Base-by-base conservation (phyloP, 352 stramenopile genomes). In the Pythium phragmiticola region DNA sequence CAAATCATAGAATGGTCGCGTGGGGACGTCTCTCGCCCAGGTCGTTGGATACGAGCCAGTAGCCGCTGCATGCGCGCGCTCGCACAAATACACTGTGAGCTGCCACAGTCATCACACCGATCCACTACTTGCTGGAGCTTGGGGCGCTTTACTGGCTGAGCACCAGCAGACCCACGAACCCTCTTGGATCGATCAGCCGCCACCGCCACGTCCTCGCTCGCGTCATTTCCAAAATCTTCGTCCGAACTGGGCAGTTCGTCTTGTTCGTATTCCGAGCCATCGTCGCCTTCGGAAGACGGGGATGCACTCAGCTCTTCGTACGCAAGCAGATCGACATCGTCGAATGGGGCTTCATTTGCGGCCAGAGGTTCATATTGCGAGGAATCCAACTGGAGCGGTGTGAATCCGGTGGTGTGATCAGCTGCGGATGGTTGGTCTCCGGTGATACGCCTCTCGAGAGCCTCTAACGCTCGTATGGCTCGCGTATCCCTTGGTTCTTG, bases 401-500 rank as follows among this genome's bases (percentile, higher is more conserved):
- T 61, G 19, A 61, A 61, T 7, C 55, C 55, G 7, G 55, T 61
- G 1, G 43, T n/a, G 3, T 26, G 46, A 16, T 21, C 55, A n/a
- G 53, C 53, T 3, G 30, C 54, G 12, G 63, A 43, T 14, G 51
- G 75, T 53, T 79, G 78, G 9, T 41, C 39, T 26, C 84, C 79
- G 9, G 82, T 73, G 50, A 95, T 87, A 7, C 84, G 79, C 19
- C 78, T 70, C 70, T 95, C 87, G 4, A 93, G 63, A 0, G 84
- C 81, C 56, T 70, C 76, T 21, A 93, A 69, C 19, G 80, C 78
- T 12, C 78, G 80, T 60, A 80, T 74, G 43, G 77, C 82, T 19
- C 78, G 75, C 37, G 77, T 69, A 46, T 87, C 78, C 1, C 65
- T 68, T 23, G 77, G 72, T 8, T 78, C 69, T 7, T 61, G 52